phyloP scores from a whole-genome alignment of 2,329 filamentous ascomycete species.

The Exophiala aquamarina region DNA sequence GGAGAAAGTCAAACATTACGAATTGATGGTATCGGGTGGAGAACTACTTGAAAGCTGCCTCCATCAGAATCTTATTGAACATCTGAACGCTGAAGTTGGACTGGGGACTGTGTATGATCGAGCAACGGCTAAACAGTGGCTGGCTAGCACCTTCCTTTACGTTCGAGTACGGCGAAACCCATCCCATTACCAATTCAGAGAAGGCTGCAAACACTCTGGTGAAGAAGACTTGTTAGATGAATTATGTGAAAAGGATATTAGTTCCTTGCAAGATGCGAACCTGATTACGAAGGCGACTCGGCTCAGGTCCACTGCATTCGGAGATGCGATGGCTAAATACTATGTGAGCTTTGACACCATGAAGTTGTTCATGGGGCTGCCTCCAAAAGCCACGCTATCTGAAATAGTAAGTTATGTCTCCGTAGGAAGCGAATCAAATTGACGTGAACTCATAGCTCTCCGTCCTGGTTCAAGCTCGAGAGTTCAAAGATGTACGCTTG shows the following conservation, averaged over 20 bases:
- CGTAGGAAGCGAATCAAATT: neutral
- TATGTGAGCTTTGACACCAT: constrained; percentile 80
- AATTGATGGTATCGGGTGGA: constrained; percentile 70
- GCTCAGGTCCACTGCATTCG: constrained; percentile 68
- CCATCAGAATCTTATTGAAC: constrained; percentile 76
- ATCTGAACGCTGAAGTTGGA: constrained; percentile 80
- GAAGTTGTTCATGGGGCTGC: constrained; percentile 65
- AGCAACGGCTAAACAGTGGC: constrained; percentile 69
- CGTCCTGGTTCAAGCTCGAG: constrained; percentile 64
- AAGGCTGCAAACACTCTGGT: constrained; percentile 48
- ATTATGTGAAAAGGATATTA: constrained; percentile 70
- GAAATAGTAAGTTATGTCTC: constrained; percentile 60
- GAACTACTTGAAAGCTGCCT: constrained; percentile 75
- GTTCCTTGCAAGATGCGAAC: constrained; percentile 59
- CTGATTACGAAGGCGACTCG: constrained; percentile 53
- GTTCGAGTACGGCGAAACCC: constrained; percentile 73
- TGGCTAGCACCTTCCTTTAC: constrained; percentile 74
- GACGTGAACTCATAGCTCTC: constrained; percentile 54
- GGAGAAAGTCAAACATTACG: constrained; percentile 65
- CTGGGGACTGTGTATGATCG: constrained; percentile 69
- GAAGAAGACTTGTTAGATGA: constrained; percentile 66
- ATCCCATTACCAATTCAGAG: constrained; percentile 65
- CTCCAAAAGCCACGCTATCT: constrained; percentile 60
- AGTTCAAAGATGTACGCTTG: constrained; percentile 72
- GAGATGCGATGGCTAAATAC: constrained; percentile 79